Evolutionary conservation across 768 basidiomycete species (phyloP), one percentile per base, ranked within the genome.

Genomic region (Suillus americanus): DNA sequence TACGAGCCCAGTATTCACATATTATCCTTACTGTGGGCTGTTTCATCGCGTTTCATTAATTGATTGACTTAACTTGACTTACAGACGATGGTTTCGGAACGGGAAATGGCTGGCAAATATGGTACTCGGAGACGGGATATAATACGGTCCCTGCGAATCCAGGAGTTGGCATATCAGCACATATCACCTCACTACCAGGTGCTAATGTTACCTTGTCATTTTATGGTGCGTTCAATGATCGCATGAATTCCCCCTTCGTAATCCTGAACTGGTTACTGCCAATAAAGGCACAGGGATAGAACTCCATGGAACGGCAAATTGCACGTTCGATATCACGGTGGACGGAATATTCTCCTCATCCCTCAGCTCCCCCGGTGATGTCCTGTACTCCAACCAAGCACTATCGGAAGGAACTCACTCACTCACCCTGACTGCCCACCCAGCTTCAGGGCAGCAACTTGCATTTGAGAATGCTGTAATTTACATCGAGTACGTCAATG

Each of bases 141-240:
- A 63, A 67, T 14, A 40, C 65, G 23, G 43, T 33, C 8, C 10
- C 10, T 23, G 66, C 45, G 10, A 30, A 64, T 41, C 23, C 54
- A 51, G 60, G 50, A 40, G 25, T 46, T 28, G 66, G 66, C 25
- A 40, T 33, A 28, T 41, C 64, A 43, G 41, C 37, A 25, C 62
- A 65, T 28, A 45, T 69, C 16, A 75, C 73, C 18, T 67, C 70
- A 2, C 53, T 67, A 4, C 61, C 69, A 20, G 73, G 71, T 13
- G 73, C 73, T 6, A 73, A 68, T 56, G 43, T 75, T 13, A 62
- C 64, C 13, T 60, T 75, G 2, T 62, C 72, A n/a, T 75, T 74
- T 62, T 71, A 71, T 46, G 74, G 74, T 73, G 45, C 3, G 70
- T 53, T 18, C 10, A 28, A 23, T 7, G 2, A 48, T 35, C 12